Percentiles rank a stretch among this genome's conserved stretches.
phyloP scores from a whole-genome alignment of 331 rosid genomes.

The Pyrus hybrid region DNA sequence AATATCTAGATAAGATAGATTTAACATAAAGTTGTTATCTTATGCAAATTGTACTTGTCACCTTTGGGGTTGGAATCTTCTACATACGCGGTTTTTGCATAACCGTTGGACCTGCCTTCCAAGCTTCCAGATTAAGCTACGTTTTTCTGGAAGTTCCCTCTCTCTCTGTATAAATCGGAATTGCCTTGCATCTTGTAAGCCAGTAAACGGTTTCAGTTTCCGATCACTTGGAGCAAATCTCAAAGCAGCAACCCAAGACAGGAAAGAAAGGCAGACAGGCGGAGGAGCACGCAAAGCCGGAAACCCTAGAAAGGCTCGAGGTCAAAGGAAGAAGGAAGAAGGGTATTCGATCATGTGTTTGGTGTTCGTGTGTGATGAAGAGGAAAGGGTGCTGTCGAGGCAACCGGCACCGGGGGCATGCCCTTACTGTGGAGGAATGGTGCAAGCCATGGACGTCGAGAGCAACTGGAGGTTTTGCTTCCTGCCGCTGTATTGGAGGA shows the following conservation, averaged over 20 bases:
- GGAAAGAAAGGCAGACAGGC: not conserved
- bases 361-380: conserved; percentile 73
- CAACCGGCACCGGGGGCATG: conserved; percentile 72
- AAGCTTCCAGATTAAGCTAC: conserved; percentile 4
- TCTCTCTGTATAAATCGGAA: not conserved
- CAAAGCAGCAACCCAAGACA: not conserved
- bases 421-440: conserved; percentile 71
- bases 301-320: not conserved
- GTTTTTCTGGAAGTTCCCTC: not conserved
- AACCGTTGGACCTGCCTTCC: not conserved
- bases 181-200: not conserved
- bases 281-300: not conserved
- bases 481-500: conserved; percentile 37
- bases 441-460: conserved; percentile 59
- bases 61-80: conserved; percentile 3
- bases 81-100: conserved; percentile 10
- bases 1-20: not conserved
- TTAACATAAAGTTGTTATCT: not conserved
- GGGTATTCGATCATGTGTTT: conserved; percentile 47
- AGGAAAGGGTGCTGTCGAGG: conserved; percentile 58
- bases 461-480: conserved; percentile 46
- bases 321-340: not conserved
- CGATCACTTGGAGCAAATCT: not conserved
- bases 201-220: not conserved
- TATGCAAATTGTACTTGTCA: not conserved